These are phyloP conservation scores for Talaromyces stipitatus DNA, from an alignment of 495 filamentous ascomycete species.

Conservation along the genomic window DNA sequence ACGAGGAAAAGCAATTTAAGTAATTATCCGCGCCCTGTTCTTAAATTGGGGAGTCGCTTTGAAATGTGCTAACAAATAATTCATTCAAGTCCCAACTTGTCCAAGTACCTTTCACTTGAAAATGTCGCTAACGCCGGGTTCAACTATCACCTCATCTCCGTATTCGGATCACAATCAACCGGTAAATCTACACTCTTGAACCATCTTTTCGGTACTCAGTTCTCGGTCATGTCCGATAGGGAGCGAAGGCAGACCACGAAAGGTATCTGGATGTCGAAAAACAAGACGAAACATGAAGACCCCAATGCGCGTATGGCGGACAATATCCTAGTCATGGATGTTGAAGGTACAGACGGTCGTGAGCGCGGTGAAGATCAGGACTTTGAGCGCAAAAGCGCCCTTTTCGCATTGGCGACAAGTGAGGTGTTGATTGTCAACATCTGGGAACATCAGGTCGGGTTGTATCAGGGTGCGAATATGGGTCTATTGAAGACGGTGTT, in stretches of 20 bases:
- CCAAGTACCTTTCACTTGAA: constrained; percentile 70
- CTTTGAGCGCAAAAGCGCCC: constrained; percentile 94
- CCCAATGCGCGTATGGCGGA: constrained; percentile 66
- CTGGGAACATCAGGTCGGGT: constrained; percentile 96
- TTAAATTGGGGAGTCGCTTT: background rate
- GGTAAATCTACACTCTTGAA: constrained; percentile 97
- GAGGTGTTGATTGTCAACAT: constrained; percentile 98
- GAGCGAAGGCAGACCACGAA: constrained; percentile 95
- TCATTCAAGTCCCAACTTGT: constrained; percentile 62
- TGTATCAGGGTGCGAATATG: constrained; percentile 99
- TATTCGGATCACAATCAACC: constrained; percentile 97
- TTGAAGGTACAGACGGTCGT: constrained; percentile 94
- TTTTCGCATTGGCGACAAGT: constrained; percentile 94
- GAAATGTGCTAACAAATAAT: background rate
- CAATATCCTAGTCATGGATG: constrained; percentile 98
- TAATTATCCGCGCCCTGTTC: constrained; percentile 43
- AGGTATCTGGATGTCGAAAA: constrained; percentile 98
- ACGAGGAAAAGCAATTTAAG: constrained; percentile 96
- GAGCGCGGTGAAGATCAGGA: constrained; percentile 98
- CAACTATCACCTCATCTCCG: constrained; percentile 97
- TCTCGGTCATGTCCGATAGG: constrained; percentile 90
- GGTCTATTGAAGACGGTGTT: constrained; percentile 96
- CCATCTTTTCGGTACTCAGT: constrained; percentile 89
- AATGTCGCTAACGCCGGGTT: constrained; percentile 81
- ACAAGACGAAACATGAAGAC: constrained; percentile 51